A percentile compares a stretch with the other conserved stretches of the same genome.
These are phyloP conservation scores for Curvularia sp. DNA, from an alignment of 2,329 filamentous ascomycete genomes.

Conservation along the genomic window DNA sequence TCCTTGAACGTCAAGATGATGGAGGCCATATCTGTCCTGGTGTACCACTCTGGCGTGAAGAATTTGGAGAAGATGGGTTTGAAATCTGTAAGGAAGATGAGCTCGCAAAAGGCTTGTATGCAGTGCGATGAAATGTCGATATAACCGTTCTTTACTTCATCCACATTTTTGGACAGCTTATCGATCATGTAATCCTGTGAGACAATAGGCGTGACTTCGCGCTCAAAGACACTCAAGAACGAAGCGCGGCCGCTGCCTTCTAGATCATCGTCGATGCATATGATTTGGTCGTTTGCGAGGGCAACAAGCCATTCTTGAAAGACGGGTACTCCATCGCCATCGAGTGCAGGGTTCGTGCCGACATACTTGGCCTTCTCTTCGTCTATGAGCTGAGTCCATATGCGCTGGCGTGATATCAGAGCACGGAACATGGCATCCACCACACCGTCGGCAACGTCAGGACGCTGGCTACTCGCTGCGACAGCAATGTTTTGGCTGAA, in stretches of 20 bases:
- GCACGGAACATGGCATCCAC: conserved; percentile 95
- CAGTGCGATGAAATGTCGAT: conserved; percentile 95
- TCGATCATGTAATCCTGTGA: conserved; percentile 75
- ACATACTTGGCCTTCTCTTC: conserved; percentile 80
- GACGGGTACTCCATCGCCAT: conserved; percentile 79
- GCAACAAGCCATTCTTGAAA: conserved; percentile 92
- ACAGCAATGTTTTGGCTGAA: conserved; percentile 89
- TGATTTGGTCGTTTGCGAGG: conserved; percentile 97
- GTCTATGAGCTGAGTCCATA: conserved; percentile 88
- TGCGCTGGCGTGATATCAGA: conserved; percentile 79
- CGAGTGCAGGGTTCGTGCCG: conserved; percentile 57
- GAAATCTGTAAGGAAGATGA: conserved; percentile 94
- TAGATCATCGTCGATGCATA: conserved; percentile 85
- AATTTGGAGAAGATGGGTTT: conserved; percentile 81
- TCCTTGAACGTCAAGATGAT: conserved; percentile 96
- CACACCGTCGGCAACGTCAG: conserved; percentile 92
- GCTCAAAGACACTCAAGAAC: conserved; percentile 85
- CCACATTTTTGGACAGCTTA: conserved; percentile 74
- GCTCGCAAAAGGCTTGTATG: conserved; percentile 81
- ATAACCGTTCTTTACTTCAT: conserved; percentile 83
- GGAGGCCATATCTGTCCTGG: conserved; percentile 83
- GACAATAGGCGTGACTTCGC: conserved; percentile 81
- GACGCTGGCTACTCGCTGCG: conserved; percentile 81
- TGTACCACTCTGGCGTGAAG: conserved; percentile 92
- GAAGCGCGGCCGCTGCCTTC: conserved; percentile 68